Base-by-base conservation (phyloP, 768 basidiomycete genomes). In the Leccinum imitatum region DNA sequence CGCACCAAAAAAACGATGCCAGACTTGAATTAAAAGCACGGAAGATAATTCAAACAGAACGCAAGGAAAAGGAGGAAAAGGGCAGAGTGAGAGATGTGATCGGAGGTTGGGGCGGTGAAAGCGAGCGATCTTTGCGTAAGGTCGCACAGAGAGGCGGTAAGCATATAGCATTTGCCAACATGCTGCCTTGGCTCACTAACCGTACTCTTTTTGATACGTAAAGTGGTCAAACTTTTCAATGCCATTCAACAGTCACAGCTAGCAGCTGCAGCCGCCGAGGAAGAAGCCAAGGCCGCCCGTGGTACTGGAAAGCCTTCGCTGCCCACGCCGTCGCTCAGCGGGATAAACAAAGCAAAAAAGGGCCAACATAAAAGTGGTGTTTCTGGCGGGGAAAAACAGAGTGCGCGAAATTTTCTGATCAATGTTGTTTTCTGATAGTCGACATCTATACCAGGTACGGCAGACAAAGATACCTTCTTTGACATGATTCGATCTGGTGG, bases 31-130 rank as follows among this genome's bases (percentile, higher is more conserved):
- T 75, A 59, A 82, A 82, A 68, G 91, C 90, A 2, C 87, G 83
- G 70, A 90, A 86, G 65, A 80, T 84, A 15, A 80, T 93, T 31
- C 86, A 84, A 54, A 76, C 83, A 25, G 91, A 90, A 67, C 85
- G 80, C 72, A 90, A 86, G 69, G 89, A 87, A 62, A 88, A 81
- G 63, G 89, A 90, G 63, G 89, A 90, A 63, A 85, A 78, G 62
- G 84, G 84, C 13, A 77, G 84, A 58, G 80, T 89, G 63, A 82
- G 76, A 44, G 87, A 89, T 71, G 84, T 86, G 15, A 92, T 90
- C 70, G 91, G 87, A 59, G 93, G 93, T 46, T 97, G 94, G 95
- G 95, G 90, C 31, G 89, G 83, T 13, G 90, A 91, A 73, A 84
- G 83, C 74, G 93, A 87, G 77, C 83, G 84, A 73, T 87, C 82